Percentiles rank a stretch among this genome's conserved stretches.
These are phyloP conservation scores for Vanrija sp. DNA, from an alignment of 1,284 basidiomycete species.

Conservation along the genomic window DNA sequence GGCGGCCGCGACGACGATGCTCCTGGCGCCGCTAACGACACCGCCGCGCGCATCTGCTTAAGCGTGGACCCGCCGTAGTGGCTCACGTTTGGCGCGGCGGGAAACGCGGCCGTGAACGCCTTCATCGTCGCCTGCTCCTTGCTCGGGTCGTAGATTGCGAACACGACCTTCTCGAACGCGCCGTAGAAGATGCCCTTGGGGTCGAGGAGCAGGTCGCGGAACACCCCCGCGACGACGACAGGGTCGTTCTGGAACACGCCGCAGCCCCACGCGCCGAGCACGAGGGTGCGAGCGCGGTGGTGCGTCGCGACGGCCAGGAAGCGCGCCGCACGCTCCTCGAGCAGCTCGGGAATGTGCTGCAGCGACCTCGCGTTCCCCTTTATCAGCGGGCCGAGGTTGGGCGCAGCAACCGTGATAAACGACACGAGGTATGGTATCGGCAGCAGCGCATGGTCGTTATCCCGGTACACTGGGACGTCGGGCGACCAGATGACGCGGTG, in stretches of 20 bases:
- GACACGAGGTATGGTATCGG: not conserved
- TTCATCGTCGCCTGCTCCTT: not conserved
- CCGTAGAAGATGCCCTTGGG: constrained; percentile 3
- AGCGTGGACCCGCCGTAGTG: not conserved
- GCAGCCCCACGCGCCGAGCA: constrained; percentile 20
- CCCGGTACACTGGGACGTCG: constrained; percentile 11
- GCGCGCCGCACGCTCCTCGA: constrained; percentile 11
- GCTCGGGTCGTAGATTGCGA: constrained; percentile 10
- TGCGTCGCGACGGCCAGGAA: constrained; percentile 8
- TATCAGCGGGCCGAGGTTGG: constrained; percentile 9
- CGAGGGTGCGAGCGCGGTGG: constrained; percentile 4
- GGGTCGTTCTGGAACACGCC: constrained; percentile 19
- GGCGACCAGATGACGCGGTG: constrained; percentile 16
- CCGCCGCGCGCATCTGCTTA: not conserved
- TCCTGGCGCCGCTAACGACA: not conserved
- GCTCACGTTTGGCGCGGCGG: not conserved
- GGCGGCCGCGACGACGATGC: no score
- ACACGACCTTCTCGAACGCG: constrained; percentile 7
- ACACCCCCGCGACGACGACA: constrained; percentile 2
- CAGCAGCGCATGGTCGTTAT: constrained; percentile 3
- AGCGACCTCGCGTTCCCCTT: constrained; percentile 1
- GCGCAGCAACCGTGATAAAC: constrained; percentile 13
- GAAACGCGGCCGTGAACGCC: constrained; percentile 2
- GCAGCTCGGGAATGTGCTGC: not conserved
- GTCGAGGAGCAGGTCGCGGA: constrained; percentile 1